Evolutionary conservation across 768 basidiomycete genomes (phyloP), one percentile per base, ranked within the genome.

Genomic region (Boletus sp.): DNA sequence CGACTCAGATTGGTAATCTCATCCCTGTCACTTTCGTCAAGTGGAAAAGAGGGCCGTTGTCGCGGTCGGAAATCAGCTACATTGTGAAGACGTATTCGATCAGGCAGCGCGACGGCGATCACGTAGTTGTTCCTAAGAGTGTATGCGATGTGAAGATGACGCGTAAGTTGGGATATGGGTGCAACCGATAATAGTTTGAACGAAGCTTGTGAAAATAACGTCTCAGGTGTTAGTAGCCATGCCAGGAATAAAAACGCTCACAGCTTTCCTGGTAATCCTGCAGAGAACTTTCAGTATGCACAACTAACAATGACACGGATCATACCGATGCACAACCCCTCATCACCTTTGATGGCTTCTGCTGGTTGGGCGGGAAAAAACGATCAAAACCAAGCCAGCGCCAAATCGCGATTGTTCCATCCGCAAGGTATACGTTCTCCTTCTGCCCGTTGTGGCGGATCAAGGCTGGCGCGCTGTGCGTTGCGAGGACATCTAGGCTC

Each of bases 201-300:
- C 0, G 87, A 88, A 43, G 81, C 87, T 89, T 50, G 44, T 44
- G 33, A 45, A 47, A 33, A 46, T 23, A 56, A 10, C 1, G 19
- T 27, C 35, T 63, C 29, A 67, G 53, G 13, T 23, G 21, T 44
- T 11, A 23, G 39, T 34, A 27, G 4, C 30, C 30, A 34, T 11
- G 45, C n/a, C 5, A n/a, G 41, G 27, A 45, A 51, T 35, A 5
- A 43, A 34, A 43, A 37, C 1, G 64, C 84, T 64, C 64, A 89
- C 89, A 77, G 67, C 87, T 89, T 62, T 90, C 85, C 61, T 83
- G 84, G 63, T 83, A 90, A 66, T 90, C 89, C 88, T 90, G 42
- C 37, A 13, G 33, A 34, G n/a, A 35, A 37, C 3, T 4, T 49
- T 60, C 43, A 63, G 53, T 27, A 38, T 45, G 15, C 19, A 38